Base-by-base conservation (phyloP, 805 yeast genomes). In the Suhomyces faveliae region DNA sequence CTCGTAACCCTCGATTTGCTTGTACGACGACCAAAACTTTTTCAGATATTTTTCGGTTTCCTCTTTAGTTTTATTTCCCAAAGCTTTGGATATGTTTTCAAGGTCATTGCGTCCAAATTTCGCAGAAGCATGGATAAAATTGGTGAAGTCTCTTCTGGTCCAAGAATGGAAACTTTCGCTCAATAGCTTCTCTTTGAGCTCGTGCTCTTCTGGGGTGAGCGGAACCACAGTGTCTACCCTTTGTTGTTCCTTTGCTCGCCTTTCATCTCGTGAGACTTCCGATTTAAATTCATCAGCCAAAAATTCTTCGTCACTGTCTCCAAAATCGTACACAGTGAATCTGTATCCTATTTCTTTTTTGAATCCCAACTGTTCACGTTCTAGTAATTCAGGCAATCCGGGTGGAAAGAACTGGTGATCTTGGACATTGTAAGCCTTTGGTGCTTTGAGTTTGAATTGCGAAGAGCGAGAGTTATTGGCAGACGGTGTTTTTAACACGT, bases 401-500 rank as follows among this genome's bases (percentile, higher is more conserved):
- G 73, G 70, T 6, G 89, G 79, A 57, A 79, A 85, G 58, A 87
- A 86, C 57, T 87, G 95, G 59, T 81, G 89, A 56, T 87, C 94
- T 52, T 81, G 88, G 27, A 83, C 73, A 42, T 78, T 77, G 47
- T 83, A 74, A 1, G 74, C 59, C 55, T 86, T 87, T 5, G 94
- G 92, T 1, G 87, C 80, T 53, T 75, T 77, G 9, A 83, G 80
- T 42, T 47, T 55, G 4, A 42, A 27, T 30, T 53, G 50, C 47
- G 56, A 27, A 39, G 54, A 47, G 51, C 53, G 45, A 1, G 53
- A 49, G 8, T 58, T 53, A 9, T 25, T 40, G 48, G 70, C 73
- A 0, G 71, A 54, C 0, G 70, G 61, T 46, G 75, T 71, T 29
- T 64, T 61, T 54, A 86, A 67, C 27, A 85, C 85, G 59, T 85